Evolutionary conservation across 2,329 filamentous ascomycete genomes (phyloP), one percentile per base, ranked within the genome.

Genomic region (Trichoderma semiorbis): DNA sequence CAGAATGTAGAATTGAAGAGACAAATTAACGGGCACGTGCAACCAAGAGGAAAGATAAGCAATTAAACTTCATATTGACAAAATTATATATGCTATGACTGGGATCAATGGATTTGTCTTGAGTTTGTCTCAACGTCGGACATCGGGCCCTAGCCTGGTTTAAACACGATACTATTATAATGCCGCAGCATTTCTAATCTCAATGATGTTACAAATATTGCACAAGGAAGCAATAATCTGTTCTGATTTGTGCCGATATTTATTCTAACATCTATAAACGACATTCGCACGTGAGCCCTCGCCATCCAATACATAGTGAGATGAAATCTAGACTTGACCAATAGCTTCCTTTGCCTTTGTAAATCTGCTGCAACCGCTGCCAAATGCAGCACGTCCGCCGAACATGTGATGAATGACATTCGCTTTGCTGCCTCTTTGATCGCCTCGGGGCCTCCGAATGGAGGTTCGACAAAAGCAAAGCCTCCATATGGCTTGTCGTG

Each of bases 401-500:
- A 53, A 24, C n/a, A 24, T 24, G 47, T 24, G n/a, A 78, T 75
- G 43, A 77, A 73, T 65, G 75, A 74, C 77, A 80, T 75, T 68
- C 76, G 66, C 73, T 79, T 75, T 11, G 72, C 72, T 2, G 75
- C 73, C 72, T 79, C 74, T 70, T 73, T 73, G 21, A 80, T 16
- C n/a, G 26, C 69, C 43, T 79, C 78, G 4, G 75, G 62, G 16
- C 74, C 67, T 3, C 77, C 78, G 12, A 68, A 76, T 11, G 78
- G 78, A 26, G 77, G 74, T 24, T 21, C 71, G 43, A 62, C 71
- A 18, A 81, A 75, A 5, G 76, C 76, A 43, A 82, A 81, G 21
- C 80, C 80, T 14, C 74, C 76, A 21, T 77, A 78, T 14, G 84
- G 83, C 78, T 83, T 85, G 75, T 85, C 78, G 75, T 85, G 84